These are phyloP conservation scores for Suhomyces wounanorum DNA, from an alignment of 1,139 yeast species.

Conservation along the genomic window DNA sequence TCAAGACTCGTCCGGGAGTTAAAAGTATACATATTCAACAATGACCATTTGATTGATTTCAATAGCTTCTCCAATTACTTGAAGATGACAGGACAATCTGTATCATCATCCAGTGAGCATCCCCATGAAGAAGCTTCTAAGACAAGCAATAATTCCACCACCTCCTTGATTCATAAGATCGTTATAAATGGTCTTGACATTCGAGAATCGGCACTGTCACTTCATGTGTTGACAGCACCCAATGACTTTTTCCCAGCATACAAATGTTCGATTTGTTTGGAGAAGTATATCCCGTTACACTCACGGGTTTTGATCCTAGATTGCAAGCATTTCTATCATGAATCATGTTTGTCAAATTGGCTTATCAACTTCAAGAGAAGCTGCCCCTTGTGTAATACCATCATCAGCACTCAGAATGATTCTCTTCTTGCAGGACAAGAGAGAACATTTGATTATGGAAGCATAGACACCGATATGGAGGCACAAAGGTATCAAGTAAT, in stretches of 20 bases:
- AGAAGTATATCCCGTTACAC: slow-evolving; percentile 37
- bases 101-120: slow-evolving; percentile 9
- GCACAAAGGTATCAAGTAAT: slow-evolving; percentile 5
- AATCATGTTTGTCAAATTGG: slow-evolving; percentile 49
- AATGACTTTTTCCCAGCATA: slow-evolving; percentile 43
- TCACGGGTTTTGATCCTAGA: slow-evolving; percentile 44
- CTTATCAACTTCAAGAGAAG: slow-evolving; percentile 45
- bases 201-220: slow-evolving; percentile 19
- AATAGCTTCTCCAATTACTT: slow-evolving; percentile 31
- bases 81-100: slow-evolving; percentile 15
- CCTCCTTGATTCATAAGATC: slow-evolving; percentile 23
- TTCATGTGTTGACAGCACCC: slow-evolving; percentile 34
- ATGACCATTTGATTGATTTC: slow-evolving; percentile 36
- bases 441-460: slow-evolving; percentile 12
- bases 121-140: slow-evolving; percentile 3
- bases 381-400: slow-evolving; percentile 48
- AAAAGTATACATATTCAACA: slow-evolving; percentile 43
- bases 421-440: slow-evolving; percentile 24
- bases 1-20: slow-evolving; percentile 38
- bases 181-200: slow-evolving; percentile 38
- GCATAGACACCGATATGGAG: slow-evolving; percentile 10
- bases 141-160: slow-evolving; percentile 24
- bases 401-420: slow-evolving; percentile 9
- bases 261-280: slow-evolving; percentile 52
- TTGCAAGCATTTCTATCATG: slow-evolving; percentile 50